Evolutionary conservation across 148 eudicot species (phyloP).

Genomic region (Nepenthes mirabilis): DNA sequence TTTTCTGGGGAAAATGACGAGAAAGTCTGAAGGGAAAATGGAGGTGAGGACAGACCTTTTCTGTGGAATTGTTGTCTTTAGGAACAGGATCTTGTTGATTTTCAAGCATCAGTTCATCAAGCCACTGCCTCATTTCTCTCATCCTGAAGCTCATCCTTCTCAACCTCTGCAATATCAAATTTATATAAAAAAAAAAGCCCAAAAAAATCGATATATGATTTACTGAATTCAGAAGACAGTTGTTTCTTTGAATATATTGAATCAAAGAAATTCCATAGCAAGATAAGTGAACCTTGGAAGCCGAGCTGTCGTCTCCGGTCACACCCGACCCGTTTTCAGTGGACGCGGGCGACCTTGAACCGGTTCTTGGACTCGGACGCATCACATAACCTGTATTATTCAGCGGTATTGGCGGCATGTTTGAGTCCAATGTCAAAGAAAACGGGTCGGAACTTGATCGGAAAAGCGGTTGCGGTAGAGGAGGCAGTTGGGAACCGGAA

Average conservation of each 20-base stretch:
- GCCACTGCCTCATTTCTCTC: conserved; percentile 10
- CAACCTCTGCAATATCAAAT: background rate
- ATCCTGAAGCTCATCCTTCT: conserved; percentile 5
- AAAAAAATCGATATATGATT: background rate
- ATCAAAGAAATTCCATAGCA: background rate
- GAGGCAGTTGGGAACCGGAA: background rate
- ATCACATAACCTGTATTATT: background rate
- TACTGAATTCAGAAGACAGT: too few species aligned
- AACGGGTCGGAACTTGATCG: background rate
- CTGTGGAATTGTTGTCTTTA: background rate
- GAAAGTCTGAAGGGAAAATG: background rate
- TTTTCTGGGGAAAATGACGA: background rate
- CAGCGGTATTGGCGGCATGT: background rate
- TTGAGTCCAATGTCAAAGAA: background rate
- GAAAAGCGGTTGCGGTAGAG: background rate
- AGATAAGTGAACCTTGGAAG: background rate
- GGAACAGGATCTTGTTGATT: background rate
- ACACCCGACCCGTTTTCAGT: background rate
- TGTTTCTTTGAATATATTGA: too few species aligned
- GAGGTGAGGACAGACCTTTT: background rate
- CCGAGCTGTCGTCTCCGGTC: background rate
- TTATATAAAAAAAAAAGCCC: background rate
- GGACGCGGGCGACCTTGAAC: background rate
- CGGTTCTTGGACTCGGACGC: background rate
- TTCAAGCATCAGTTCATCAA: conserved; percentile 2